phyloP scores from a whole-genome alignment of 2,329 filamentous ascomycete species.

The Monosporascus sp. region DNA sequence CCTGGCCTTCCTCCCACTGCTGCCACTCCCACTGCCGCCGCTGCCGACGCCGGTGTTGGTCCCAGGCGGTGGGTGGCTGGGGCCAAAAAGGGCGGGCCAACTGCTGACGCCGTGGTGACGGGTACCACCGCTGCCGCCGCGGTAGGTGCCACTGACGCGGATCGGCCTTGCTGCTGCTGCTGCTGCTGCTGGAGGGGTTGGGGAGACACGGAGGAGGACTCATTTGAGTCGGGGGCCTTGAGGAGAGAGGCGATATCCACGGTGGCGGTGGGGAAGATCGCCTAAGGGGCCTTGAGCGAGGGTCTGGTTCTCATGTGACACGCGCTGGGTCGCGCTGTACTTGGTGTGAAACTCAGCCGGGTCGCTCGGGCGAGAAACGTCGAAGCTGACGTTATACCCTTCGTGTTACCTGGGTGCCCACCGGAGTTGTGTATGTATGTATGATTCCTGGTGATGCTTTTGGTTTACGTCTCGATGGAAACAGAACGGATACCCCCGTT shows the following conservation, averaged over 20 bases:
- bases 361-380: too few relatives aligned
- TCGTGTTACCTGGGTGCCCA: too few relatives aligned
- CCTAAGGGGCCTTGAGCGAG: constrained; percentile 26
- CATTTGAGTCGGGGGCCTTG: constrained; percentile 69
- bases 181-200: constrained; percentile 21
- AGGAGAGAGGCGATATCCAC: constrained; percentile 94
- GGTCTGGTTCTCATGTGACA: constrained; percentile 28
- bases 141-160: constrained; percentile 31
- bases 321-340: not conserved
- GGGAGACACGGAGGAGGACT: constrained; percentile 54
- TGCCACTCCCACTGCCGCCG: constrained; percentile 18
- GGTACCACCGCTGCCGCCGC: constrained; percentile 34
- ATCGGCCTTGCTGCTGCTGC: constrained; percentile 23
- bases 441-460: too few relatives aligned
- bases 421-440: too few relatives aligned
- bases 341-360: not conserved
- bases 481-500: too few relatives aligned
- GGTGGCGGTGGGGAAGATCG: constrained; percentile 52
- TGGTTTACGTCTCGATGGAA: too few relatives aligned
- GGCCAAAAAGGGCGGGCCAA: constrained; percentile 22
- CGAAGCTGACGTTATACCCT: too few relatives aligned
- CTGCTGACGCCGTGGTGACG: constrained; percentile 27
- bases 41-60: constrained; percentile 24
- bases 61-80: constrained; percentile 9
- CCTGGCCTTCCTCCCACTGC: constrained; percentile 15